Evolutionary conservation across 805 yeast species (phyloP).

Genomic region (Barnettozyma californica): DNA sequence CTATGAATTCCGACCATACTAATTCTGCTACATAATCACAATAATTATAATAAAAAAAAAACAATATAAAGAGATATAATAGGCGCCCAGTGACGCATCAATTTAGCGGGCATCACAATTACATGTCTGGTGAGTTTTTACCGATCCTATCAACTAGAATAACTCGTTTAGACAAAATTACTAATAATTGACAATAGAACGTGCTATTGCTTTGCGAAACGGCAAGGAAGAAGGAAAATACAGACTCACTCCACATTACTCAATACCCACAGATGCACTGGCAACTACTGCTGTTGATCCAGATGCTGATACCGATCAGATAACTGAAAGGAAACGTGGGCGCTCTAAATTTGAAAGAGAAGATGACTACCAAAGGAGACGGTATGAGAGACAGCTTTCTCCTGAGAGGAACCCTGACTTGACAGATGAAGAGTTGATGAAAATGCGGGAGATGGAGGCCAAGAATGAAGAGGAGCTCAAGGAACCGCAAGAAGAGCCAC

Average conservation of each 20-base stretch:
- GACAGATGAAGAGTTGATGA: conserved; percentile 39
- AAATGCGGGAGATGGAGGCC: conserved; percentile 35
- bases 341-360: conserved; percentile 34
- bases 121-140: background rate
- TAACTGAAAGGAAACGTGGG: conserved; percentile 19
- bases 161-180: background rate
- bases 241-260: conserved; percentile 34
- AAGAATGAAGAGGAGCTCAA: conserved; percentile 26
- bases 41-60: too few species aligned
- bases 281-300: conserved; percentile 25
- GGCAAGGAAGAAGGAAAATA: conserved; percentile 6
- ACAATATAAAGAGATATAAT: too few species aligned
- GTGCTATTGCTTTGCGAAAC: background rate
- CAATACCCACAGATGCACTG: conserved; percentile 33
- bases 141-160: too few species aligned
- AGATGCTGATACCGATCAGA: conserved; percentile 27
- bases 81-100: too few species aligned
- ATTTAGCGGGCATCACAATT: too few species aligned
- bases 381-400: conserved; percentile 28
- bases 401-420: conserved; percentile 27
- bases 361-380: conserved; percentile 42
- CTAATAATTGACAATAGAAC: background rate
- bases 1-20: too few species aligned
- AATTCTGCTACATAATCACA: too few species aligned
- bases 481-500: background rate